Evolutionary conservation across 148 eudicot species (phyloP).

Genomic region (Linanthus parryae): DNA sequence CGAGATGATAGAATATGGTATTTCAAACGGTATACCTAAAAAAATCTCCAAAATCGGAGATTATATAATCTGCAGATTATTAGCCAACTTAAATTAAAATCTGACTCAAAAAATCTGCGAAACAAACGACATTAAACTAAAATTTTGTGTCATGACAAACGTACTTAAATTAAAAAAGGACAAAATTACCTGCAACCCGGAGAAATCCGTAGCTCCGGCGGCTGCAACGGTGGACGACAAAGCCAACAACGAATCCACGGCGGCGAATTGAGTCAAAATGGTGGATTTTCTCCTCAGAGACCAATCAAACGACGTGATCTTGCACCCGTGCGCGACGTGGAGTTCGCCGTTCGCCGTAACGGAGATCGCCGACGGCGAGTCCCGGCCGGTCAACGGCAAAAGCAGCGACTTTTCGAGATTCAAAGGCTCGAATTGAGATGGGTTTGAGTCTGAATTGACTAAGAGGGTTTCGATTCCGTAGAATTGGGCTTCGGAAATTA

Average conservation of each 20-base stretch:
- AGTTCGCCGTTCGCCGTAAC: conserved; percentile 55
- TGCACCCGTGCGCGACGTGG: conserved; percentile 81
- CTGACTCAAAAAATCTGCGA: too few species aligned
- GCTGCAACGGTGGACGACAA: conserved; percentile 43
- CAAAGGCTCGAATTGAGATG: conserved; percentile 68
- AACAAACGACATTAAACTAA: too few species aligned
- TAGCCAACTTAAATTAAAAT: too few species aligned
- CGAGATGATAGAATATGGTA: too few species aligned
- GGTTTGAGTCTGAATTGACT: conserved; percentile 50
- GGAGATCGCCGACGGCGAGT: conserved; percentile 60
- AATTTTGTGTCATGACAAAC: too few species aligned
- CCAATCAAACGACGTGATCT: conserved; percentile 90
- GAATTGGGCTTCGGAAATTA: conserved; percentile 58
- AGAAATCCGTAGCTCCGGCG: conserved; percentile 93
- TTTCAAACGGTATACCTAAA: too few species aligned
- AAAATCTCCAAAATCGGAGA: too few species aligned
- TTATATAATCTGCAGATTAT: too few species aligned
- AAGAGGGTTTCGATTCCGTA: conserved; percentile 66
- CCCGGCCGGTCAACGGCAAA: conserved; percentile 67
- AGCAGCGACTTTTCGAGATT: conserved; percentile 49
- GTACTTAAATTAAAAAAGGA: too few species aligned
- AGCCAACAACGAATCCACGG: conserved; percentile 65
- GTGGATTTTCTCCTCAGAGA: conserved; percentile 67
- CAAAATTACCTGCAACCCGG: too few species aligned
- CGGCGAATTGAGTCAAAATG: conserved; percentile 62